Conservation (phyloP, 495 filamentous ascomycete species). For the Neurospora africana region DNA sequence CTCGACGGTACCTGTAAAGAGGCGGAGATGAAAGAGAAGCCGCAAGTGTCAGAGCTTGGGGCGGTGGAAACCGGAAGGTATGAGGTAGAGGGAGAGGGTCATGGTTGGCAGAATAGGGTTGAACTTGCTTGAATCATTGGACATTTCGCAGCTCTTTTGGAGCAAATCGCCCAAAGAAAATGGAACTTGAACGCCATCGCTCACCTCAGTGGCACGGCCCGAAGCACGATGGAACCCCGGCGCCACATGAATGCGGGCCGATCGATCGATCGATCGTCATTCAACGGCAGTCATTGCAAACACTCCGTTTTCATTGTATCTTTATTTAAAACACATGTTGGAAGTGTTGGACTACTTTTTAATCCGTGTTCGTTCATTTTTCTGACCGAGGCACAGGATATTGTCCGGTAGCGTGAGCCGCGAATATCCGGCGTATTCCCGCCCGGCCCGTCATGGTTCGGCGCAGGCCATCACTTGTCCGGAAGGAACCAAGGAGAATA, state of each 20-base stretch:
- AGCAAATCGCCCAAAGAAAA: no score
- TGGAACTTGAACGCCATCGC: no score
- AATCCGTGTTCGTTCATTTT: not conserved
- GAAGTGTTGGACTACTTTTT: not conserved
- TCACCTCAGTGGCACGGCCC: not conserved
- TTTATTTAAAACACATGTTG: not conserved
- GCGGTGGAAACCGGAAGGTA: not conserved
- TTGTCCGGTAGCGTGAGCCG: not conserved
- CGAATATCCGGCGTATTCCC: not conserved
- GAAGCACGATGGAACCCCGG: not conserved
- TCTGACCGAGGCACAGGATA: not conserved
- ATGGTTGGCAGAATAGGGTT: not conserved
- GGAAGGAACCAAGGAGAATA: not conserved
- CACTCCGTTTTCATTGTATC: not conserved
- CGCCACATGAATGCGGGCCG: not conserved
- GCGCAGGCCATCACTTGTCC: not conserved
- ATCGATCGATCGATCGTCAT: not conserved
- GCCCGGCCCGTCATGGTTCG: not conserved
- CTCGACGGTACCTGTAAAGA: no score
- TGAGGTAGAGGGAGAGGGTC: not conserved
- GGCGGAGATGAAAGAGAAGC: not conserved
- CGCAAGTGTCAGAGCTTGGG: not conserved
- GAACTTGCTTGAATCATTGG: not conserved
- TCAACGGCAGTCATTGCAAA: not conserved
- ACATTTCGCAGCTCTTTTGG: no score